Base-by-base conservation (phyloP, 2,329 filamentous ascomycete genomes). In the Pyrenophora seminiperda region DNA sequence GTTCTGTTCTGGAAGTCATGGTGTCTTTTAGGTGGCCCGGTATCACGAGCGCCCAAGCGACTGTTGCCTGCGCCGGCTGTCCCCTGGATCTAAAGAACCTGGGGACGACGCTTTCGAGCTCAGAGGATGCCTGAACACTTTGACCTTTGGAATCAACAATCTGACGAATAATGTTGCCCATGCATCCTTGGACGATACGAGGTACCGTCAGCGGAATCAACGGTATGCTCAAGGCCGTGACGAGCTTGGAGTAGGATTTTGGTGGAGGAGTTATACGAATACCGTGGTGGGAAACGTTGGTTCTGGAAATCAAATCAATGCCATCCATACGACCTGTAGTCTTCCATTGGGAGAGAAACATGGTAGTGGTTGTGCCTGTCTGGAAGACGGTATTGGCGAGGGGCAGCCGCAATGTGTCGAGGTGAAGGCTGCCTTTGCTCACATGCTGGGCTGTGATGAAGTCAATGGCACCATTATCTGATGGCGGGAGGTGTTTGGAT, bases 341-440 rank as follows among this genome's bases (percentile, higher is more conserved):
- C 42, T 27, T 31, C 68, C 69, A 74, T 0, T 27, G 56, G 1
- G 66, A 64, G 2, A 54, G 33, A 13, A 52, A 63, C 62, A 72
- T 63, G 15, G 66, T 68, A 17, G 52, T 62, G 27, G 59, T 62
- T 19, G 76, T 78, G 37, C 85, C 87, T 53, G 86, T 93, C 31
- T 85, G 82, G 65, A 94, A 94, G 5, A 91, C 75, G 0, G 90
- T 95, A 63, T 91, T 90, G 32, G 90, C 86, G 19, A 94, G 75
- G 2, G 89, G 89, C 2, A 92, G 5, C 79, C 83, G 45, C 81
- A 71, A 39, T 9, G 51, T 54, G 29, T 63, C 53, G 20, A 38
- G 32, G 24, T 34, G 41, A 14, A 33, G 7, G 10, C 41, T 44
- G 9, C 46, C 10, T 4, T 41, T 17, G 11, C 38, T 18, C 1